Evolutionary conservation across 306 rosid species (phyloP), one percentile per base, ranked within the genome.

Genomic region (Rosa multiflora): DNA sequence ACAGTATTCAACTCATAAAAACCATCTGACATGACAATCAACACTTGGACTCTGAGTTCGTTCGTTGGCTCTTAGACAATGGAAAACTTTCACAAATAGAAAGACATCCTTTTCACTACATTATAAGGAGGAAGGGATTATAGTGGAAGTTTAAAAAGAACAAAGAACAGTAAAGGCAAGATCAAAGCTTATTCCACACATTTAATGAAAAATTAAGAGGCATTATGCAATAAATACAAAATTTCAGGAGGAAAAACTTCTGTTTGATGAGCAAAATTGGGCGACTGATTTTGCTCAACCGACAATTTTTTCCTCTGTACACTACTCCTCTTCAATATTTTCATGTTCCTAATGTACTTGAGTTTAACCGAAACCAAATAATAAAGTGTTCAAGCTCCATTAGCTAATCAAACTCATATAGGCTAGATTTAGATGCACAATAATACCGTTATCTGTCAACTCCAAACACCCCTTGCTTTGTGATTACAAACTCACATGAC

Each of bases 401-500:
- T 1, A 10, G 6, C 67, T 26, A 23, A 9, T 10, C 39, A 26
- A 61, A 61, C 15, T 61, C 67, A 8, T 26, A 62, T 3, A 26
- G 2, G 32, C 23, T 20, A 73, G 47, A 73, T 37, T 48, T 17
- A 8, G 29, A 67, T 39, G 43, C 14, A 9, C 37, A 68, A 59
- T 66, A 29, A 40, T 72, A 62, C 76, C 49, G 20, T 47, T 42
- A 80, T 15, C 77, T 62, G 18, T 10, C 78, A 59, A 88, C 87
- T 64, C 91, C 91, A 62, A 75, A 76, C 68, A 88, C 86, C 29
- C 91, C 89, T 51, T 63, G 74, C 67, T 77, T 70, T 61, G 78
- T 82, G 72, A 88, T 85, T 23, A 73, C 80, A 64, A 81, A 85
- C 42, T 85, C 86, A 70, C 87, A 81, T 8, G 85, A 92, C 5